A percentile compares a stretch with the other conserved stretches of the same genome.
Evolutionary conservation across 345 rosid genomes (phyloP).

Genomic region (Citrus glauca): DNA sequence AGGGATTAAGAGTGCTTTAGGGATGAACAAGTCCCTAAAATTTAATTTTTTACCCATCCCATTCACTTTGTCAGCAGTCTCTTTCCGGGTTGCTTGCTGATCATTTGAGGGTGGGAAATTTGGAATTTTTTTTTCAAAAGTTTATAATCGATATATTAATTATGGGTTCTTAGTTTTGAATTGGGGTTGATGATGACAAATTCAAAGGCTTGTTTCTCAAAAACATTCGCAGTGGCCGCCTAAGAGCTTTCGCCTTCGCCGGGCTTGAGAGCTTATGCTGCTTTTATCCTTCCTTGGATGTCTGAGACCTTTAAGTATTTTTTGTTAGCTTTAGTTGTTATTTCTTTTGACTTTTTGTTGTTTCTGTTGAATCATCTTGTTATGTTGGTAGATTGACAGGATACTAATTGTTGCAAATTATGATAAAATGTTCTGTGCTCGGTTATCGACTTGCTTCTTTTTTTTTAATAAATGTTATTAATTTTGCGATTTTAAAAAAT

Average conservation of each 20-base stretch:
- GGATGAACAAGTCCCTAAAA: constrained; percentile 28
- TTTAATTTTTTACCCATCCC: constrained; percentile 11
- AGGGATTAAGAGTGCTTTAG: constrained; percentile 17
- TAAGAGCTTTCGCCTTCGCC: constrained; percentile 69
- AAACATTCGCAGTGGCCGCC: constrained; percentile 90
- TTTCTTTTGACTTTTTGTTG: neutral
- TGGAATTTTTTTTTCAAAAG: neutral
- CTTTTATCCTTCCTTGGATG: constrained; percentile 65
- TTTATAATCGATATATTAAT: neutral
- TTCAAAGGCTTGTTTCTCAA: constrained; percentile 14
- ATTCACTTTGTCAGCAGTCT: constrained; percentile 26
- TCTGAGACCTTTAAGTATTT: constrained; percentile 21
- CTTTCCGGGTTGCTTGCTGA: constrained; percentile 17
- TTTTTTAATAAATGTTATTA: no score
- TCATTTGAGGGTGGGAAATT: constrained; percentile 27
- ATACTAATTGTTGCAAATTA: no score
- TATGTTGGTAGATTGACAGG: neutral
- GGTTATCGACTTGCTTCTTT: no score
- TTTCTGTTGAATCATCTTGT: neutral
- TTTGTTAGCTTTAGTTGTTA: no score
- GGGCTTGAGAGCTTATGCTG: constrained; percentile 64
- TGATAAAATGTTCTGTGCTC: no score
- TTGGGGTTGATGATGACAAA: neutral
- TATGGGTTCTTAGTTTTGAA: neutral
- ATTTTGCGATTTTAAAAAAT: neutral